Conservation (phyloP, 2,329 filamentous ascomycete species). For the Botrytis aclada region DNA sequence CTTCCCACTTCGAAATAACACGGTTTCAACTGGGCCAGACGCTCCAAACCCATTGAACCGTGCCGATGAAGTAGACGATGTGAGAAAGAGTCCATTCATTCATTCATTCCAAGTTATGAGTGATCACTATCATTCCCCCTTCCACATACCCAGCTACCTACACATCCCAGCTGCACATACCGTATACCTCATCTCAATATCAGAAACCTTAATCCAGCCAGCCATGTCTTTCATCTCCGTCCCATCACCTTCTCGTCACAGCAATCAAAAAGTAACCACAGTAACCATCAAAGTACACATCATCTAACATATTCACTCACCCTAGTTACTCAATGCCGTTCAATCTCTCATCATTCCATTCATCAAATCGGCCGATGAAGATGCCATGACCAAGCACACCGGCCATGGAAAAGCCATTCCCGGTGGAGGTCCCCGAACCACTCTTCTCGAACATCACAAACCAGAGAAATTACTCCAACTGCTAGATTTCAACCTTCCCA, state of each 20-base stretch:
- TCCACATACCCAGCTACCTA: background rate
- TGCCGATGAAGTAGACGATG: slow-evolving; percentile 48
- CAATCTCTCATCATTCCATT: slow-evolving; percentile 67
- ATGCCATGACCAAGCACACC: slow-evolving; percentile 51
- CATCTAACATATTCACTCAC: slow-evolving; percentile 20
- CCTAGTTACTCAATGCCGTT: slow-evolving; percentile 66
- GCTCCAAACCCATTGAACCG: slow-evolving; percentile 34
- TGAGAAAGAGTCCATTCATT: slow-evolving; percentile 35
- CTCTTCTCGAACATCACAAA: slow-evolving; percentile 61
- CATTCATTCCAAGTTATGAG: background rate
- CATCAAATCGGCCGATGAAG: slow-evolving; percentile 66
- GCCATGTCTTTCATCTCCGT: background rate
- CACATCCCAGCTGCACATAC: background rate
- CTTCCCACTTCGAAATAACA: slow-evolving; percentile 21
- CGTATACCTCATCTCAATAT: background rate
- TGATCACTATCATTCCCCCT: background rate
- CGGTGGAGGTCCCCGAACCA: slow-evolving; percentile 46
- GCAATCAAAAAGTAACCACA: background rate
- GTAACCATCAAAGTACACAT: slow-evolving; percentile 9
- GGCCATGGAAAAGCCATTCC: slow-evolving; percentile 48
- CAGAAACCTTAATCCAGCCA: background rate
- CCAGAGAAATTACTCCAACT: slow-evolving; percentile 56
- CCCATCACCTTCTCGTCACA: background rate
- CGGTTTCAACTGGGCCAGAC: background rate
- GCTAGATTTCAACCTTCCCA: slow-evolving; percentile 58